phyloP scores from a whole-genome alignment of 345 rosid genomes.

The Salix suchowensis region DNA sequence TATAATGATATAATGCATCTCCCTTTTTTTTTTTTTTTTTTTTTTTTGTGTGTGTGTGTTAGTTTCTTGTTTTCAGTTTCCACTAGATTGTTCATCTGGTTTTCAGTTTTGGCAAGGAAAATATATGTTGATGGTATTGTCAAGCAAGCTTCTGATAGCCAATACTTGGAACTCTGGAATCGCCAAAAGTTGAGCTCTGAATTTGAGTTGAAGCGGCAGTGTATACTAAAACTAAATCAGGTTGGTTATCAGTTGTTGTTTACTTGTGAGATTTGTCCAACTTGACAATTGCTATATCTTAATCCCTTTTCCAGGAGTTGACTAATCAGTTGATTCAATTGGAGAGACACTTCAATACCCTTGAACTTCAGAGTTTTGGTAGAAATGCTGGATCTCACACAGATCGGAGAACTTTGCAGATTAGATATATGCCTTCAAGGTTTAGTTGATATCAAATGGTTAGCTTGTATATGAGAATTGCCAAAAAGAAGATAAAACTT shows the following conservation, averaged over 20 bases:
- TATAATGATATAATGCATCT: neutral
- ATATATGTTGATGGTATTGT: constrained; percentile 66
- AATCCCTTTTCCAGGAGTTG: constrained; percentile 53
- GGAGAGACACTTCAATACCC: constrained; percentile 82
- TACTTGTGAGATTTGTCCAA: constrained; percentile 5
- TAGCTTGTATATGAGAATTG: neutral
- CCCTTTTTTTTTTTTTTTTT: neutral
- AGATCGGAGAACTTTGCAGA: constrained; percentile 44
- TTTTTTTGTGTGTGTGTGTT: neutral
- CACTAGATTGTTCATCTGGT: constrained; percentile 15
- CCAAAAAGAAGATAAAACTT: no score
- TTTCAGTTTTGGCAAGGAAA: constrained; percentile 79
- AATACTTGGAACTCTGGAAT: constrained; percentile 87
- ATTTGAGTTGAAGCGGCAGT: constrained; percentile 71
- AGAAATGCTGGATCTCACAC: constrained; percentile 44
- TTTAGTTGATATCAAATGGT: constrained; percentile 17
- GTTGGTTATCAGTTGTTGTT: constrained; percentile 32
- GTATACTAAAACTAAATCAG: constrained; percentile 61
- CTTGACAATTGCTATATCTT: constrained; percentile 16
- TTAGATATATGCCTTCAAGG: constrained; percentile 65
- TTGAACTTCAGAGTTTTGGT: constrained; percentile 75
- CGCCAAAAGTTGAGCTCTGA: constrained; percentile 77
- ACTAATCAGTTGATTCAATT: constrained; percentile 77
- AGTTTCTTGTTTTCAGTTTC: neutral
- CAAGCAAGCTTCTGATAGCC: constrained; percentile 79